Evolutionary conservation across 306 rosid genomes (phyloP).

Genomic region (Pyrus communis): DNA sequence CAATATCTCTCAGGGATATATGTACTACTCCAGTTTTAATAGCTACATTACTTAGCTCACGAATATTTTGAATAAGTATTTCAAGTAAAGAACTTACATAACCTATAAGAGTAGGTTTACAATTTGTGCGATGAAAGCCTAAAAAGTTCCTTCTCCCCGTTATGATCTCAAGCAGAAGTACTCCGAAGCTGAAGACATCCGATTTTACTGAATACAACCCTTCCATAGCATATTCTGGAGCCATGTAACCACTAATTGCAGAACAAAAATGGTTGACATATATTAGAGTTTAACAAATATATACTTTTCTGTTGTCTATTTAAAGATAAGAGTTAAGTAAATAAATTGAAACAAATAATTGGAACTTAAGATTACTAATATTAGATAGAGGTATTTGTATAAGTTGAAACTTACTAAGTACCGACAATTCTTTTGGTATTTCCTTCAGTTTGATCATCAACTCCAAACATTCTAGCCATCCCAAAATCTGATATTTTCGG

Average conservation of each 20-base stretch:
- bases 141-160: constrained; percentile 19
- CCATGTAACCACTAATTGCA: constrained; percentile 41
- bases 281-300: too few species aligned
- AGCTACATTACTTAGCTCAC: neutral
- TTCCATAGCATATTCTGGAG: constrained; percentile 38
- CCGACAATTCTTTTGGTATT: constrained; percentile 32
- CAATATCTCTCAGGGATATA: neutral
- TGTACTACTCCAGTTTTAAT: too few species aligned
- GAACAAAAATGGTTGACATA: neutral
- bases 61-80: too few species aligned
- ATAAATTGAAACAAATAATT: too few species aligned
- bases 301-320: too few species aligned
- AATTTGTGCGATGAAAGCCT: constrained; percentile 1
- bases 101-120: neutral
- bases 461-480: constrained; percentile 26
- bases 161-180: constrained; percentile 39
- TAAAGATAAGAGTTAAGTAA: too few species aligned
- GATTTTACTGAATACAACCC: constrained; percentile 35
- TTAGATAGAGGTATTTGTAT: too few species aligned
- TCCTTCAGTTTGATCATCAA: constrained; percentile 14
- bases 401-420: constrained; percentile 35
- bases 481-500: constrained; percentile 52
- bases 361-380: too few species aligned
- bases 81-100: constrained; percentile 1
- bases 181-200: constrained; percentile 44